These are phyloP conservation scores for Fusarium kyushuense DNA, from an alignment of 2,329 filamentous ascomycete species.

Conservation along the genomic window DNA sequence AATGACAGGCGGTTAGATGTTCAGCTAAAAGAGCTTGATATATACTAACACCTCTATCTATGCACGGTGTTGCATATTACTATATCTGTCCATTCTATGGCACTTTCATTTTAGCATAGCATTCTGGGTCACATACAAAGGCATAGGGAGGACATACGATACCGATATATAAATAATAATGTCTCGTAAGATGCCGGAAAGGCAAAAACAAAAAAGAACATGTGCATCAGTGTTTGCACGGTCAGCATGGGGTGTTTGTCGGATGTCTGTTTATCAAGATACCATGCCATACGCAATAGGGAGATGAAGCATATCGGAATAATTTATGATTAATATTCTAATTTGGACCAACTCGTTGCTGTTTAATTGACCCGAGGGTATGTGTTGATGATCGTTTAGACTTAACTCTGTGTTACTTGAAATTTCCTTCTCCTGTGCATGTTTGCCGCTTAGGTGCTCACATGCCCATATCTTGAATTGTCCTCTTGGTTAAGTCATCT, in stretches of 20 bases:
- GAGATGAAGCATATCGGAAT: conserved; percentile 35
- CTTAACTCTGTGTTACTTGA: not conserved
- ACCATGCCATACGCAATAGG: conserved; percentile 41
- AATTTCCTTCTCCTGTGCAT: not conserved
- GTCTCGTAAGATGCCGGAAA: conserved; percentile 31
- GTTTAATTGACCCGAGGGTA: not conserved
- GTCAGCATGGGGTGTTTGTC: conserved; percentile 32
- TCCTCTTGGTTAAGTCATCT: conserved; percentile 66
- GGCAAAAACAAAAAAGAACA: conserved; percentile 13
- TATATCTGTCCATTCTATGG: not conserved
- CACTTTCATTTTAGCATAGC: conserved; percentile 11
- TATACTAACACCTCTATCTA: conserved; percentile 47
- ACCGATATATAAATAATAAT: conserved; percentile 35
- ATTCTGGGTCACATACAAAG: conserved; percentile 1
- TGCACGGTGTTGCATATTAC: conserved; percentile 4
- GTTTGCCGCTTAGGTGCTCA: not conserved
- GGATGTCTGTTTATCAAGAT: conserved; percentile 43
- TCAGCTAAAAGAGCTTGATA: conserved; percentile 51
- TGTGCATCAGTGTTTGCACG: conserved; percentile 24
- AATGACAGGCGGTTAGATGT: conserved; percentile 48
- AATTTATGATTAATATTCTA: conserved; percentile 28
- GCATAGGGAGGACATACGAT: conserved; percentile 1
- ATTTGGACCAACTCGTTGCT: not conserved
- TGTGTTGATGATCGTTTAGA: not conserved
- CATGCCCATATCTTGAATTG: conserved; percentile 49